Base-by-base conservation (phyloP, 176 grass and related monocot genomes). In the Paspalum notatum region DNA sequence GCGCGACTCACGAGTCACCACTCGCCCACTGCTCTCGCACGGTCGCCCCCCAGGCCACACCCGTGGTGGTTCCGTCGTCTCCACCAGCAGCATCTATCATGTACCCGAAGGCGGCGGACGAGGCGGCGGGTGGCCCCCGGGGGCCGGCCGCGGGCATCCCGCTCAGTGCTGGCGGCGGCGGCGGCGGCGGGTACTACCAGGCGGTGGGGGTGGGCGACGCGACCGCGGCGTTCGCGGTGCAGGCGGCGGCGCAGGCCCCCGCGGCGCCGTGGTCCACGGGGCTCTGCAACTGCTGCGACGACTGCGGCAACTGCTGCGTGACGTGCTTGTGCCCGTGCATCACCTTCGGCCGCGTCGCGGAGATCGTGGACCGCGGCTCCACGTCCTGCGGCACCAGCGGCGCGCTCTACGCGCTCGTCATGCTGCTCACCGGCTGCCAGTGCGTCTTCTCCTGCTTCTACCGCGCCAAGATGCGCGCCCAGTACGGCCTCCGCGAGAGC, bases 371-470 rank as follows among this genome's bases (percentile, higher is more conserved):
- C 86, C 68, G 84, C 6, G 89, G 92, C 0, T 90, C 86, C 1
- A 81, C 85, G 47, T 94, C 89, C n/a, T 94, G 91, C 81, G 86
- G 89, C 2, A 76, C 85, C 0, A 91, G 83, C 78, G 85, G 91
- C 1, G 82, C 72, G 62, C 78, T 91, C 6, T 94, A 91, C 75
- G 7, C 82, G 76, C 85, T 64, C 43, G 42, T 94, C 62, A 50
- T 80, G 75, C 62, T 68, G 22, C 71, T 94, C 62, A 89, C 89
- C 0, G 68, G 89, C 0, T 94, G 88, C 81, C 83, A 94, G 12
- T 94, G 89, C 62, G 9, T 94, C 61, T 94, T 81, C 85, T 91
- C 91, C 56, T 94, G 91, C 86, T 91, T 91, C 85, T 94, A 94
- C 85, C 88, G 91, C 72, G 52, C 78, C 62, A 94, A 91, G 79